Conservation (phyloP, 2,329 filamentous ascomycete genomes). For the Epichloe sp. region DNA sequence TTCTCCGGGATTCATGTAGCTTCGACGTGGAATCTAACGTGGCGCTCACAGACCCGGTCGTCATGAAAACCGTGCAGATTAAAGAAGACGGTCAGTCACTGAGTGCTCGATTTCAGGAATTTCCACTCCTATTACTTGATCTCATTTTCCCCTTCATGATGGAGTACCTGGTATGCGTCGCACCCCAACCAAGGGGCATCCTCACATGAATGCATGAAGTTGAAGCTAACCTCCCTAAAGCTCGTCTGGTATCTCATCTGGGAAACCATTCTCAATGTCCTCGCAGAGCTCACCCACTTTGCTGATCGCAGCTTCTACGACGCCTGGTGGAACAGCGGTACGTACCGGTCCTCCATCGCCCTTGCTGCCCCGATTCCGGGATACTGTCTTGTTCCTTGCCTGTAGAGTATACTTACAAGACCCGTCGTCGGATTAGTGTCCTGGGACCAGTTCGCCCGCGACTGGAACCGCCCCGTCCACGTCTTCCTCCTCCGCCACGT, state of each 20-base stretch:
- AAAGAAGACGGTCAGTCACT: conserved; percentile 53
- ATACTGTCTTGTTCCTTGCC: too few relatives aligned
- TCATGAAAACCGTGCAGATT: conserved; percentile 52
- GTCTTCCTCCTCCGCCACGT: conserved; percentile 67
- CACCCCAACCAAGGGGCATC: too few relatives aligned
- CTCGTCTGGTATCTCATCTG: conserved; percentile 73
- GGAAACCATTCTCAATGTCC: conserved; percentile 60
- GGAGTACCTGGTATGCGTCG: conserved; percentile 46
- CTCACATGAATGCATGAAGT: too few relatives aligned
- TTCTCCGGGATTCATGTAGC: neutral
- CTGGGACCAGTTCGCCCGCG: conserved; percentile 66
- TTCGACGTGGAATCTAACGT: conserved; percentile 3
- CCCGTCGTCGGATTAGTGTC: conserved; percentile 25
- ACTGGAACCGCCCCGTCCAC: conserved; percentile 69
- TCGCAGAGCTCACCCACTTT: conserved; percentile 65
- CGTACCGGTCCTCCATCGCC: conserved; percentile 4
- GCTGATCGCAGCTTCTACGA: conserved; percentile 63
- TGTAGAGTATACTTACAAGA: too few relatives aligned
- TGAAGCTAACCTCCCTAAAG: neutral
- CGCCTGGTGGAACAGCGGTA: conserved; percentile 49
- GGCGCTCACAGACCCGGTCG: conserved; percentile 43
- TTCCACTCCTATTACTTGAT: conserved; percentile 64
- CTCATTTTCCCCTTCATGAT: conserved; percentile 68
- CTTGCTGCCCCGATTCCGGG: too few relatives aligned
- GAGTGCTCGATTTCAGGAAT: conserved; percentile 47